These are phyloP conservation scores for Albatrellus sp. DNA, from an alignment of 1,284 basidiomycete genomes.

Conservation along the genomic window DNA sequence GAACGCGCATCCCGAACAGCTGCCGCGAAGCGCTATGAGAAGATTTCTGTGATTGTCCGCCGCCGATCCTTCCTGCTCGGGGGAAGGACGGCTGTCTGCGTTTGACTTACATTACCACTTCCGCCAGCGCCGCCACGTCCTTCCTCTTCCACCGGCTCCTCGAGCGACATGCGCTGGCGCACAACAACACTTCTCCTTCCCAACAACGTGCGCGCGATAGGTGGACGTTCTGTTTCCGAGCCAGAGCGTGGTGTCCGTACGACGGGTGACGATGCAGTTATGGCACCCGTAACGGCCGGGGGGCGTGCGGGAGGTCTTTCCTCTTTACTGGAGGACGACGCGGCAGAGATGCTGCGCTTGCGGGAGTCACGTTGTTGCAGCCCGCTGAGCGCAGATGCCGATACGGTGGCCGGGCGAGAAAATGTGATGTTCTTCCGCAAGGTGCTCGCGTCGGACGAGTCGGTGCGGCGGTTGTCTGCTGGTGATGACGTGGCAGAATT, in stretches of 20 bases:
- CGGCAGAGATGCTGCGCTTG: constrained; percentile 23
- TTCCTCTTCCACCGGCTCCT: constrained; percentile 17
- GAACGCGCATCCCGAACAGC: too few relatives aligned
- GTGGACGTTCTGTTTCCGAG: constrained; percentile 37
- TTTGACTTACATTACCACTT: constrained; percentile 17
- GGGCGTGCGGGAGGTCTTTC: too few relatives aligned
- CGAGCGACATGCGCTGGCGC: constrained; percentile 35
- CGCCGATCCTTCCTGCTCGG: constrained; percentile 28
- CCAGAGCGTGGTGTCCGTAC: constrained; percentile 22
- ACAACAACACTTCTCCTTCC: constrained; percentile 21
- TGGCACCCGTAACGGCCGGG: constrained; percentile 1
- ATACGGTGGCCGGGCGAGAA: constrained; percentile 43
- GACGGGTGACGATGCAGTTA: constrained; percentile 5
- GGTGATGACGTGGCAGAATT: constrained; percentile 25
- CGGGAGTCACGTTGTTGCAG: constrained; percentile 35
- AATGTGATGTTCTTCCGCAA: constrained; percentile 35
- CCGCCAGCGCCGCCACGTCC: constrained; percentile 15
- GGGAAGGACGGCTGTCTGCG: constrained; percentile 24
- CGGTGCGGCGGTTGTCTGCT: constrained; percentile 14
- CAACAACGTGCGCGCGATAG: constrained; percentile 19
- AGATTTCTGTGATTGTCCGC: constrained; percentile 38
- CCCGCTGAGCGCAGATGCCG: constrained; percentile 39
- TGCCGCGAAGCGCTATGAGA: constrained; percentile 13
- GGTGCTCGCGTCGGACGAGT: constrained; percentile 13
- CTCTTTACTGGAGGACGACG: constrained; percentile 1